These are phyloP conservation scores for Fraxinus anomala DNA, from an alignment of 257 asterid genomes.

Conservation along the genomic window DNA sequence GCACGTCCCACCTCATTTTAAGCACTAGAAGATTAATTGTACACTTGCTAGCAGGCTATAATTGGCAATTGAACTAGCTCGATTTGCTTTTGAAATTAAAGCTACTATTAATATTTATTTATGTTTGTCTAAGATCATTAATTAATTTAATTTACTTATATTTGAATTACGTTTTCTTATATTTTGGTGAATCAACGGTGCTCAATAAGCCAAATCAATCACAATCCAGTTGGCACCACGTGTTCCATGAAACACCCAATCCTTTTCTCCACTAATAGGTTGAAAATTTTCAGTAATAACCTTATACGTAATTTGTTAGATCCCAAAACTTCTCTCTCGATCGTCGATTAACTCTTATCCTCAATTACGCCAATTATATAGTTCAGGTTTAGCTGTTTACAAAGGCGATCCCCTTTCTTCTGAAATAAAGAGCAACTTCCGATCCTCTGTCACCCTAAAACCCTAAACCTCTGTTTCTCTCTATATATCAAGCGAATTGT, in stretches of 20 bases:
- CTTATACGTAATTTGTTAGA: slow-evolving; percentile 37
- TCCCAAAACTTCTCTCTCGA: slow-evolving; percentile 27
- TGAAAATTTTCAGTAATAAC: slow-evolving; percentile 31
- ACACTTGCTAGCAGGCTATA: too few relatives aligned
- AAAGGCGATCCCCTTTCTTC: slow-evolving; percentile 28
- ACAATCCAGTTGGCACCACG: slow-evolving; percentile 1
- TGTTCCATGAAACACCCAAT: slow-evolving; percentile 20
- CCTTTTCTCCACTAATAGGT: background rate
- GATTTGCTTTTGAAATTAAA: too few relatives aligned
- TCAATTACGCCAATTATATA: slow-evolving; percentile 37
- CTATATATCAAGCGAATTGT: slow-evolving; percentile 18
- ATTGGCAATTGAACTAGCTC: too few relatives aligned
- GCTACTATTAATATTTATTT: too few relatives aligned
- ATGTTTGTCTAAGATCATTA: too few relatives aligned
- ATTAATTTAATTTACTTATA: too few relatives aligned
- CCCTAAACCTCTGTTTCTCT: slow-evolving; percentile 1
- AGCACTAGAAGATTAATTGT: too few relatives aligned
- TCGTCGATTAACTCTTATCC: slow-evolving; percentile 51
- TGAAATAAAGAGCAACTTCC: slow-evolving; percentile 4
- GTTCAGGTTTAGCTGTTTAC: slow-evolving; percentile 12
- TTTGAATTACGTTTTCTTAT: too few relatives aligned
- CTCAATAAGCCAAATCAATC: background rate
- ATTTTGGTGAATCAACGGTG: background rate
- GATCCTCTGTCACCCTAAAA: slow-evolving; percentile 8
- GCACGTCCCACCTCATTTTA: too few relatives aligned